A percentile compares a stretch with the other conserved stretches of the same genome.
Conservation (phyloP, 331 rosid genomes). For the Malus hybrid region DNA sequence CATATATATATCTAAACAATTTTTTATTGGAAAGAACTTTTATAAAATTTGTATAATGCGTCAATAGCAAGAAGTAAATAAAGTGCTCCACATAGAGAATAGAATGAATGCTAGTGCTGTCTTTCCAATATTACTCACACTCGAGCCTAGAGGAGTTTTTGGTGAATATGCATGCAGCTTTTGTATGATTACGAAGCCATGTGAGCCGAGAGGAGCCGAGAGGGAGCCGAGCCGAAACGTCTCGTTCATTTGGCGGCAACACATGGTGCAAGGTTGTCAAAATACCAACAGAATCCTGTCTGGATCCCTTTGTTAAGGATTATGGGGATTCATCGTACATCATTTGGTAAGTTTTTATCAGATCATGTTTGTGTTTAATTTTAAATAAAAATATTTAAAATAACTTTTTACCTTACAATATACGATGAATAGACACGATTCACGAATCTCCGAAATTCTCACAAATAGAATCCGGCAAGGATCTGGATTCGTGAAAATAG, state of each 20-base stretch:
- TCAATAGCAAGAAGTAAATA: neutral
- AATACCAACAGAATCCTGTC: too few relatives aligned
- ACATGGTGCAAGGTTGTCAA: conserved; percentile 9
- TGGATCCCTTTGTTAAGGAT: too few relatives aligned
- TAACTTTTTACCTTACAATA: too few relatives aligned
- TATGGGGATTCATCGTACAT: too few relatives aligned
- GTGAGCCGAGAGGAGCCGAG: neutral
- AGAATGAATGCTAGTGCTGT: neutral
- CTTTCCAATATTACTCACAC: neutral
- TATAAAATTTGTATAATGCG: neutral
- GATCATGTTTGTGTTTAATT: too few relatives aligned
- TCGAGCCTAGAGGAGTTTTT: neutral
- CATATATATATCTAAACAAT: neutral
- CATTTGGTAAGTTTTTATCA: accelerated
- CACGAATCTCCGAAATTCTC: accelerated
- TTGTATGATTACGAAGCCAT: neutral
- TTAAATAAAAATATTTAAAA: too few relatives aligned
- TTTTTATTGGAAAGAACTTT: neutral
- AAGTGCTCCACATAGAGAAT: neutral
- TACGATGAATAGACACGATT: too few relatives aligned
- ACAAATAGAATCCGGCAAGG: too few relatives aligned
- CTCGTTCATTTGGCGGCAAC: conserved; percentile 19
- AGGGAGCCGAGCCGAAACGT: conserved; percentile 10
- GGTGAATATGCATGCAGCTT: neutral
- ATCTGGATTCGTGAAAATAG: neutral